Evolutionary conservation across 257 asterid species (phyloP).

Genomic region (Nicotiana tabacum): DNA sequence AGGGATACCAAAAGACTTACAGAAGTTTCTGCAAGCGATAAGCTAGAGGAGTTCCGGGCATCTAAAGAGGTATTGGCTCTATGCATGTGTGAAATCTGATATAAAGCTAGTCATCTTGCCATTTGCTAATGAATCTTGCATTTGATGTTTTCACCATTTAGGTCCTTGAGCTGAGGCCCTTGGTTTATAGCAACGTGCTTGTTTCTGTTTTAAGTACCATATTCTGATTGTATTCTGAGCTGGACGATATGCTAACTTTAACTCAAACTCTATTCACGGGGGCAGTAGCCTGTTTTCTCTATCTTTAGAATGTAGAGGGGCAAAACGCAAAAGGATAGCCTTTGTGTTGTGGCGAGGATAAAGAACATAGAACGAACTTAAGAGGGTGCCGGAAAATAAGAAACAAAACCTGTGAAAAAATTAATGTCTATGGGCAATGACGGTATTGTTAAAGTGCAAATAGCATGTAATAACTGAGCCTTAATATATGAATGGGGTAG

Average conservation of each 20-base stretch:
- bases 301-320: neutral
- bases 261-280: neutral
- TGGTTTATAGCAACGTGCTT: neutral
- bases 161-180: neutral
- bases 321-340: neutral
- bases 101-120: neutral
- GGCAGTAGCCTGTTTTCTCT: neutral
- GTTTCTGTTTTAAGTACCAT: neutral
- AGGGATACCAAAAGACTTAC: constrained; percentile 57
- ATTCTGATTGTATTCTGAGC: neutral
- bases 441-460: neutral
- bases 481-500: neutral
- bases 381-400: neutral
- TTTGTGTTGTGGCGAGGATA: neutral
- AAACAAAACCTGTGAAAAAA: neutral
- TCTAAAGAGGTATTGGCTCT: constrained; percentile 73
- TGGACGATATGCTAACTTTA: neutral
- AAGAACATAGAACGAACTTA: neutral
- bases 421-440: neutral
- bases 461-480: neutral
- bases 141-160: neutral
- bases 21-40: constrained; percentile 88
- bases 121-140: neutral
- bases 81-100: neutral
- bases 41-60: constrained; percentile 93